Conservation (phyloP, 225 moss, liverwort and hornwort genomes). For the Physcomitrellopsis africana region DNA sequence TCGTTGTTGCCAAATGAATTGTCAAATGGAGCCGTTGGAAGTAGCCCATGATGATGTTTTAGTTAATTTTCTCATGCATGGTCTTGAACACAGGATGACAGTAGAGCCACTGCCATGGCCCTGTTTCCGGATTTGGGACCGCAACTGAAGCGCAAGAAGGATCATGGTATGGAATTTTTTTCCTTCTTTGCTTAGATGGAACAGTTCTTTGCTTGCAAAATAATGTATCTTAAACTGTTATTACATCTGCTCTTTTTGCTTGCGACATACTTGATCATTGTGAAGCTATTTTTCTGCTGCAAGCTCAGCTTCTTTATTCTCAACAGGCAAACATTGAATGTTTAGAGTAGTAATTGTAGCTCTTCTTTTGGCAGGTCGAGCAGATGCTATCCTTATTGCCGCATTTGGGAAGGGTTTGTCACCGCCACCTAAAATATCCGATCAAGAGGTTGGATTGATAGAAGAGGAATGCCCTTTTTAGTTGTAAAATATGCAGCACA, state of each 20-base stretch:
- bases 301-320: neutral
- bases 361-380: slow-evolving; percentile 69
- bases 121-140: slow-evolving; percentile 73
- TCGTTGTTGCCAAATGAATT: neutral
- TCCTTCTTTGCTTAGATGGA: neutral
- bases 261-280: no score
- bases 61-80: neutral
- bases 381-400: slow-evolving; percentile 96
- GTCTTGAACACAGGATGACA: slow-evolving; percentile 75
- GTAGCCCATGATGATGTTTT: neutral
- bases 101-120: slow-evolving; percentile 75
- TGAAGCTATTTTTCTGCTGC: neutral
- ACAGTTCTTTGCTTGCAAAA: neutral
- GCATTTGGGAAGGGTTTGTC: slow-evolving; percentile 86
- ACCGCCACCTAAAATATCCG: slow-evolving; percentile 33
- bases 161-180: slow-evolving; percentile 61
- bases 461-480: slow-evolving; percentile 18
- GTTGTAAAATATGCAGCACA: neutral
- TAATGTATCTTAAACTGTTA: neutral
- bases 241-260: neutral
- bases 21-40: neutral
- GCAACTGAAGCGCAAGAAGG: slow-evolving; percentile 83
- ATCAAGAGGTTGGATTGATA: slow-evolving; percentile 29
- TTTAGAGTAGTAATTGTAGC: neutral
- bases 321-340: neutral